phyloP scores from a whole-genome alignment of 2,329 filamentous ascomycete species.

The Aspergillus tanneri region DNA sequence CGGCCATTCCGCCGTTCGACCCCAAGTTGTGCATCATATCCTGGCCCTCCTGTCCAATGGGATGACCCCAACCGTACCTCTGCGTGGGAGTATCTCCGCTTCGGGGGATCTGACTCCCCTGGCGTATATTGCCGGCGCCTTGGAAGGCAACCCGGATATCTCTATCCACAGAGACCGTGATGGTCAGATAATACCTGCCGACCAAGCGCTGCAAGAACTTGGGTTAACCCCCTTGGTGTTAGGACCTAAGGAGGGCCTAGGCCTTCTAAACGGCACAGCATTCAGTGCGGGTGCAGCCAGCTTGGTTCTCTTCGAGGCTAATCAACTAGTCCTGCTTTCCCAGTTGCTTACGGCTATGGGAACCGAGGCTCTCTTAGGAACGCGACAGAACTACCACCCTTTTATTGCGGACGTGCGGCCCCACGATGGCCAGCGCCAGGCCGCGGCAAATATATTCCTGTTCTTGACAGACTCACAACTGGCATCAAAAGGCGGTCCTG shows the following conservation, averaged over 20 bases:
- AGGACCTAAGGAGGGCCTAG: slow-evolving; percentile 52
- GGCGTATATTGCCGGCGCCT: slow-evolving; percentile 35
- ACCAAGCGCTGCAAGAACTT: slow-evolving; percentile 32
- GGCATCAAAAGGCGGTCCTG: slow-evolving; percentile 20
- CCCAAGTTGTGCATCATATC: slow-evolving; percentile 21
- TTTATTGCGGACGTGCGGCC: slow-evolving; percentile 61
- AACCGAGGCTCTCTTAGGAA: slow-evolving; percentile 59
- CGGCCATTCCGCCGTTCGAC: slow-evolving; percentile 54
- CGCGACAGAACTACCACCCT: slow-evolving; percentile 55
- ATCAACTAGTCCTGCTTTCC: slow-evolving; percentile 53
- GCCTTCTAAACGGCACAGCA: slow-evolving; percentile 52
- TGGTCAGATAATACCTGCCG: slow-evolving; percentile 25
- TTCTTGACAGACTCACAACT: slow-evolving; percentile 53
- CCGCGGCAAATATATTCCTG: slow-evolving; percentile 53
- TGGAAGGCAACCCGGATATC: slow-evolving; percentile 42
- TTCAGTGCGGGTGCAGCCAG: slow-evolving; percentile 45
- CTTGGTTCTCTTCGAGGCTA: slow-evolving; percentile 53
- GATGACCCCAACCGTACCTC: slow-evolving; percentile 34
- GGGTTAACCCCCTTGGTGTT: slow-evolving; percentile 36
- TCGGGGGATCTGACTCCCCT: slow-evolving; percentile 40
- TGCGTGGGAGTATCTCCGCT: slow-evolving; percentile 40
- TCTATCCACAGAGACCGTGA: slow-evolving; percentile 26
- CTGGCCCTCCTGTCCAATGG: slow-evolving; percentile 17
- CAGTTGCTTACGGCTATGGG: slow-evolving; percentile 62
- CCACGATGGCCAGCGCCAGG: slow-evolving; percentile 60